phyloP scores from a whole-genome alignment of 2,329 filamentous ascomycete species.

The Chaetomium olivaceum region DNA sequence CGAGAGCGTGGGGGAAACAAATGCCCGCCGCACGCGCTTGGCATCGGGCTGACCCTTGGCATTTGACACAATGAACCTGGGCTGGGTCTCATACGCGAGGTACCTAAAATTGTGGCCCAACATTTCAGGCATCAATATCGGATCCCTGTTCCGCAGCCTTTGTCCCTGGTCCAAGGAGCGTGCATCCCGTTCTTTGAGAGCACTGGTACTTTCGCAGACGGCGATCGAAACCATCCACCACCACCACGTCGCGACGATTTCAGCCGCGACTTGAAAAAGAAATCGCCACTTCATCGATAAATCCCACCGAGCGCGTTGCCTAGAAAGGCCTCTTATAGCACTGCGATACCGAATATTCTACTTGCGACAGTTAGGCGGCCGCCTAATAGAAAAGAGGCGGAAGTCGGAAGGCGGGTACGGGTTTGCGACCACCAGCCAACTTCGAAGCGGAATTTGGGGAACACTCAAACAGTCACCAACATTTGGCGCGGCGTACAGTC shows the following conservation, averaged over 20 bases:
- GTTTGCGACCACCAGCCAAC: conserved; percentile 8
- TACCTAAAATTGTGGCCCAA: conserved; percentile 1
- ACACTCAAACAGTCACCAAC: background rate
- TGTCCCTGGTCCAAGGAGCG: conserved; percentile 8
- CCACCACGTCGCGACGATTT: conserved; percentile 9
- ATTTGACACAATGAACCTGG: background rate
- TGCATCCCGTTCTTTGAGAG: conserved; percentile 16
- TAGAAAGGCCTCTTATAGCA: background rate
- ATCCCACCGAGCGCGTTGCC: conserved; percentile 6
- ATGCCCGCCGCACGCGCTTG: background rate
- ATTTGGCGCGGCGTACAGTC: conserved; percentile 5
- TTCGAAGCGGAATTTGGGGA: background rate
- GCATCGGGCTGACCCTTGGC: background rate
- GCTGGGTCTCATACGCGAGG: background rate
- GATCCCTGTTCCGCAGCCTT: background rate
- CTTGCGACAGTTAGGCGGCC: background rate
- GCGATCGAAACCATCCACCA: conserved; percentile 7
- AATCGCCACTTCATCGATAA: background rate
- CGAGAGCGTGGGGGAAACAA: background rate
- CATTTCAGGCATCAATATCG: background rate
- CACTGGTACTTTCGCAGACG: background rate
- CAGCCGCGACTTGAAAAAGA: conserved; percentile 11
- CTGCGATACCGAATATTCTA: background rate
- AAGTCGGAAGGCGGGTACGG: background rate
- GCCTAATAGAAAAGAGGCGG: background rate